These are phyloP conservation scores for Penstemon newberryi DNA, from an alignment of 257 asterid genomes.

Conservation along the genomic window DNA sequence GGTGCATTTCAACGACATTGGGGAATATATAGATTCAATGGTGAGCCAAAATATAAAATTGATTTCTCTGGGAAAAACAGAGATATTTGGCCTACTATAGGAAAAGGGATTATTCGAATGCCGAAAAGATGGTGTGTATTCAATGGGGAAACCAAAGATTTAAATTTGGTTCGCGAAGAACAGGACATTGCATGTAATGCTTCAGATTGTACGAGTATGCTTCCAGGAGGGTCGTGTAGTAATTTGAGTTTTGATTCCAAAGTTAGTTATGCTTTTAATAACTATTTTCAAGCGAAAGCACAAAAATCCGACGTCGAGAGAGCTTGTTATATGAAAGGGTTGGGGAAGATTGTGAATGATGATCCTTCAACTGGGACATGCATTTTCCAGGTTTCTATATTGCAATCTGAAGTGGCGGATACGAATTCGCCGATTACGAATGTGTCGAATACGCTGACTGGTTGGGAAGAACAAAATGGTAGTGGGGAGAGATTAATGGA, in stretches of 20 bases:
- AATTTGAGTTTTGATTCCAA: slow-evolving; percentile 17
- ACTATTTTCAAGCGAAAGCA: too few relatives aligned
- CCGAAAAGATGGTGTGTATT: slow-evolving; percentile 40
- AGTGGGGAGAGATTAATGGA: too few relatives aligned
- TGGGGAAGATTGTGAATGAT: too few relatives aligned
- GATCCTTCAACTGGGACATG: too few relatives aligned
- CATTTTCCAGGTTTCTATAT: too few relatives aligned
- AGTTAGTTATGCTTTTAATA: slow-evolving; percentile 50
- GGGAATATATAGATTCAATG: slow-evolving; percentile 54
- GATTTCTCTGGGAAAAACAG: slow-evolving; percentile 45
- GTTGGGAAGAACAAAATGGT: too few relatives aligned
- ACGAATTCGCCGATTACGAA: too few relatives aligned
- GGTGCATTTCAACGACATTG: slow-evolving; percentile 49
- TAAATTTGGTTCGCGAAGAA: background rate
- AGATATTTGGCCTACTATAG: slow-evolving; percentile 34
- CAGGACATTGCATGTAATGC: slow-evolving; percentile 11
- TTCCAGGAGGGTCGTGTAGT: slow-evolving; percentile 43
- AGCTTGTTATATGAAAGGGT: too few relatives aligned
- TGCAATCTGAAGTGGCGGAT: too few relatives aligned
- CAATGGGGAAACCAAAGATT: background rate
- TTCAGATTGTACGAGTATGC: slow-evolving; percentile 44
- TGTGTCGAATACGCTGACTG: too few relatives aligned
- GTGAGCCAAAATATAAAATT: slow-evolving; percentile 48
- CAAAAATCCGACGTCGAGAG: too few relatives aligned
- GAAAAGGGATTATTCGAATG: slow-evolving; percentile 37